Percentiles rank a stretch among this genome's conserved stretches.
phyloP scores from a whole-genome alignment of 768 basidiomycete genomes.

The Lactarius quietus region DNA sequence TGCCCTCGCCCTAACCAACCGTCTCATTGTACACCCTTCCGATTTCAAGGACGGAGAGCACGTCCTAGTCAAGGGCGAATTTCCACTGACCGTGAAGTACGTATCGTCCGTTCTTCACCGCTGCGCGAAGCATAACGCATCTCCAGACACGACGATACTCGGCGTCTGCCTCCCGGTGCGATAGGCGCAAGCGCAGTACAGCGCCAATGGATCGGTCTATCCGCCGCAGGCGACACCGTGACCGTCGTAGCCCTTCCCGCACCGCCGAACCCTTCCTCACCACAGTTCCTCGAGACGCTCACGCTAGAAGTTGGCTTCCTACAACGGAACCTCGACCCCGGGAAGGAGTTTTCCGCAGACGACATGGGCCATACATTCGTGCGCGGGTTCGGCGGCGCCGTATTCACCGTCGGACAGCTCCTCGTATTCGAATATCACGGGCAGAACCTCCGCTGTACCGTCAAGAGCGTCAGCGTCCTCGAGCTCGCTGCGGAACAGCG shows the following conservation, averaged over 20 bases:
- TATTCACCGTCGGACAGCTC: constrained; percentile 65
- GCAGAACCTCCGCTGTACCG: constrained; percentile 67
- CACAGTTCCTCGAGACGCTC: constrained; percentile 68
- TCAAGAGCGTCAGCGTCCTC: constrained; percentile 56
- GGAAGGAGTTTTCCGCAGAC: constrained; percentile 80
- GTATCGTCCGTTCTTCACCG: constrained; percentile 26
- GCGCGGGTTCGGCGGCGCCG: constrained; percentile 65
- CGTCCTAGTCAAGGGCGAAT: constrained; percentile 69
- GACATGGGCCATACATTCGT: constrained; percentile 77
- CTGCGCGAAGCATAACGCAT: not conserved
- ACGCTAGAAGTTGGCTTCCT: constrained; percentile 77
- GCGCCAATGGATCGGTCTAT: constrained; percentile 88
- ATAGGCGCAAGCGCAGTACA: constrained; percentile 78
- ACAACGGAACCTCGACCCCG: constrained; percentile 48
- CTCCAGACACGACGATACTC: constrained; percentile 75
- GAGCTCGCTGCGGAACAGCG: constrained; percentile 64
- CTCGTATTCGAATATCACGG: constrained; percentile 88
- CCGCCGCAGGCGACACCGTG: constrained; percentile 70
- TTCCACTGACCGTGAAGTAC: constrained; percentile 70
- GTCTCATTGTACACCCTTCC: constrained; percentile 70
- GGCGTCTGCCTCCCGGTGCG: constrained; percentile 58
- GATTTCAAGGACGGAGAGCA: constrained; percentile 76
- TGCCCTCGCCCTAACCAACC: constrained; percentile 69
- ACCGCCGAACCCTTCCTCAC: constrained; percentile 45
- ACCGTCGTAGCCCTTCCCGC: constrained; percentile 56